Conservation (phyloP, 768 basidiomycete genomes). For the Boletus sensibilis region DNA sequence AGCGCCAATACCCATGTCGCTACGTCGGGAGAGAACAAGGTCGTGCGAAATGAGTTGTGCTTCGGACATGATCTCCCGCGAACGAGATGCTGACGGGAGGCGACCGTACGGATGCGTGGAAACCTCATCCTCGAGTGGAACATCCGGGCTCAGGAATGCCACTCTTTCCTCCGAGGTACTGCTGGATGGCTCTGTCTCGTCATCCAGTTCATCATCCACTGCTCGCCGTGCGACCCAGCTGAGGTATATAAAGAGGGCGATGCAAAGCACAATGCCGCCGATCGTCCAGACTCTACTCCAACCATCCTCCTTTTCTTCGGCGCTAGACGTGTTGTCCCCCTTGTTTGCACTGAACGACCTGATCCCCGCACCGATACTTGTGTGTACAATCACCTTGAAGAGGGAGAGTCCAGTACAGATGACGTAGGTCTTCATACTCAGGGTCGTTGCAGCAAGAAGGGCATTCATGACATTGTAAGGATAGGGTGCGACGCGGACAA, state of each 20-base stretch:
- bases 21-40: conserved; percentile 17
- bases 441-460: conserved; percentile 80
- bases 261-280: conserved; percentile 65
- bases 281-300: conserved; percentile 64
- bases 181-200: conserved; percentile 35
- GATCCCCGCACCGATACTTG: conserved; percentile 81
- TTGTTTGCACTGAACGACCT: conserved; percentile 68
- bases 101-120: conserved; percentile 18
- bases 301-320: conserved; percentile 40
- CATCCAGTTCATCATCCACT: conserved; percentile 54
- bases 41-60: conserved; percentile 36
- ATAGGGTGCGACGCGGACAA: conserved; percentile 90
- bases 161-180: conserved; percentile 48
- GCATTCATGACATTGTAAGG: conserved; percentile 96
- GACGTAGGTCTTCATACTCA: conserved; percentile 77
- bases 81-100: conserved; percentile 19
- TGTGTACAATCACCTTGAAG: conserved; percentile 90
- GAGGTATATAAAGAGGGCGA: conserved; percentile 77
- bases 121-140: conserved; percentile 23
- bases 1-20: conserved; percentile 8
- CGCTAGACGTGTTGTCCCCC: conserved; percentile 38
- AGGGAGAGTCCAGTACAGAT: conserved; percentile 79
- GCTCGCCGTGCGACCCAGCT: conserved; percentile 74
- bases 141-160: conserved; percentile 47
- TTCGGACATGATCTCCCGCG: conserved; percentile 45